These are phyloP conservation scores for Pseudovirgaria hyperparasitica DNA, from an alignment of 2,329 filamentous ascomycete species.

Conservation along the genomic window DNA sequence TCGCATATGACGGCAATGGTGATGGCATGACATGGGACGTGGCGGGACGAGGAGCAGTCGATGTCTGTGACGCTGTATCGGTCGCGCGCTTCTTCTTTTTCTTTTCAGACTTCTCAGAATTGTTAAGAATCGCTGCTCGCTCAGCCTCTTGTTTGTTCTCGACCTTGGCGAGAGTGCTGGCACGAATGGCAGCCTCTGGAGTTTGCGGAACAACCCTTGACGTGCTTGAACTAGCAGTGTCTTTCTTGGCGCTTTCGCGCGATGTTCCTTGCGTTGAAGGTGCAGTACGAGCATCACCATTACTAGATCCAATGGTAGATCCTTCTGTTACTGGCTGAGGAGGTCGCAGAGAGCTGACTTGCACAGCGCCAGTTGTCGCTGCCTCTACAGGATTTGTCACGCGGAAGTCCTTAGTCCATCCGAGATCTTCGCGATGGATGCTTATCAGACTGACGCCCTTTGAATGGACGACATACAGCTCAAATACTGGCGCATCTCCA, in stretches of 20 bases:
- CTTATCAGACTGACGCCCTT: constrained; percentile 86
- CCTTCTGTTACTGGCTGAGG: constrained; percentile 20
- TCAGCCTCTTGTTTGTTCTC: constrained; percentile 29
- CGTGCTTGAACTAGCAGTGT: constrained; percentile 17
- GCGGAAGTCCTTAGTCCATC: constrained; percentile 85
- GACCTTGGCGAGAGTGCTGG: constrained; percentile 27
- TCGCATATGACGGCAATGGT: constrained; percentile 27
- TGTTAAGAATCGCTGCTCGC: constrained; percentile 27
- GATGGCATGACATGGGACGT: too few relatives aligned
- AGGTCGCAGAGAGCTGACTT: constrained; percentile 52
- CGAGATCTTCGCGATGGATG: constrained; percentile 78
- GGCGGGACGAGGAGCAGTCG: constrained; percentile 11
- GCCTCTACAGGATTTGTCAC: constrained; percentile 70
- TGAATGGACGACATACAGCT: constrained; percentile 95
- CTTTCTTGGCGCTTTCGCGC: constrained; percentile 23
- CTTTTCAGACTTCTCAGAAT: constrained; percentile 28
- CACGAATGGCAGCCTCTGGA: constrained; percentile 25
- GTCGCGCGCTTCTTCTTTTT: constrained; percentile 55
- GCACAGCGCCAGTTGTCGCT: constrained; percentile 58
- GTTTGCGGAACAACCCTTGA: constrained; percentile 16
- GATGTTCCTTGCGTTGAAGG: constrained; percentile 12
- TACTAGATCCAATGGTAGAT: constrained; percentile 30
- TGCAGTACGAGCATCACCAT: constrained; percentile 23
- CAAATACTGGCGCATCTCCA: constrained; percentile 69
- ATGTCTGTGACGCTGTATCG: constrained; percentile 35